Conservation (phyloP, 371 early-diverging fungal species). For the Mucor racemosus region DNA sequence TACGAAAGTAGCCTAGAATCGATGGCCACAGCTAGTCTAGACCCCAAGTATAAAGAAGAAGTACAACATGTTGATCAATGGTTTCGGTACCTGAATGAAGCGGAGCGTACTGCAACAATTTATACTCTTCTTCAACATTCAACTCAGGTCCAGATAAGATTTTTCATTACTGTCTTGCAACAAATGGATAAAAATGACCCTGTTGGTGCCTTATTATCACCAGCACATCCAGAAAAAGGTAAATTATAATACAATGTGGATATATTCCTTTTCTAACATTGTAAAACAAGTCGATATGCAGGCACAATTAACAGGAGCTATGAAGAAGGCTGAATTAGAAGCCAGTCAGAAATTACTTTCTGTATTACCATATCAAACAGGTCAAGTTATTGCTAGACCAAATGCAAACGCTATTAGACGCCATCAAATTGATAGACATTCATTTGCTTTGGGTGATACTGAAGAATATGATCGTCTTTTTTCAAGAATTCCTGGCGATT, state of each 20-base stretch:
- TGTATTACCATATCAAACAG: slow-evolving; percentile 61
- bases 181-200: slow-evolving; percentile 85
- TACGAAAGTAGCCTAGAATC: slow-evolving; percentile 91
- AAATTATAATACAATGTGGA: neutral
- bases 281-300: slow-evolving; percentile 49
- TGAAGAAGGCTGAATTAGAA: slow-evolving; percentile 67
- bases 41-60: slow-evolving; percentile 83
- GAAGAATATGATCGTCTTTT: slow-evolving; percentile 55
- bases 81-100: slow-evolving; percentile 88
- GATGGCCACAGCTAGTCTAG: slow-evolving; percentile 91
- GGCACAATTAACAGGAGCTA: slow-evolving; percentile 60
- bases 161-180: slow-evolving; percentile 89
- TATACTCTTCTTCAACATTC: slow-evolving; percentile 90
- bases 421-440: slow-evolving; percentile 71
- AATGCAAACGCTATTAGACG: slow-evolving; percentile 31
- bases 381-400: slow-evolving; percentile 43
- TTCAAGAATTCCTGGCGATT: slow-evolving; percentile 29
- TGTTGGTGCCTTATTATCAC: slow-evolving; percentile 60
- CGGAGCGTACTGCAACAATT: slow-evolving; percentile 91
- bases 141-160: slow-evolving; percentile 88
- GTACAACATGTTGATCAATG: slow-evolving; percentile 93
- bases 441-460: slow-evolving; percentile 63
- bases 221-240: slow-evolving; percentile 69
- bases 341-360: slow-evolving; percentile 60
- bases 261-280: neutral